phyloP scores from a whole-genome alignment of 805 yeast genomes.

The Candida maltosa region DNA sequence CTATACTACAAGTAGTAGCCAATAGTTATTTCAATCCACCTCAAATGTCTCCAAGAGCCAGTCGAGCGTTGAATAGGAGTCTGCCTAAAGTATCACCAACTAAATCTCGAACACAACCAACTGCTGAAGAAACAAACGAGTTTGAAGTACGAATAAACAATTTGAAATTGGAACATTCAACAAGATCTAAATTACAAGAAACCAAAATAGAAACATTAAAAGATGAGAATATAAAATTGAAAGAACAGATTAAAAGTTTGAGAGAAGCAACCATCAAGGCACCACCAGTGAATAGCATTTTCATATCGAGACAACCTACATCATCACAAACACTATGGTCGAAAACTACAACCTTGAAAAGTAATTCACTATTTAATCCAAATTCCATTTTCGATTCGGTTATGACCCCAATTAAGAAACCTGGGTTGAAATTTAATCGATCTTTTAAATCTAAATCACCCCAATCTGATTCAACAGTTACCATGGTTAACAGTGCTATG shows the following conservation, averaged over 20 bases:
- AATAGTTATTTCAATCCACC: too few relatives aligned
- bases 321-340: too few relatives aligned
- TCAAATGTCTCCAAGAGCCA: not conserved
- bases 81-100: not conserved
- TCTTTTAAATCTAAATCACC: too few relatives aligned
- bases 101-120: not conserved
- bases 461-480: not conserved
- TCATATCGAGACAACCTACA: too few relatives aligned
- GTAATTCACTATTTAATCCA: too few relatives aligned
- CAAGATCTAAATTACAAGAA: constrained; percentile 33
- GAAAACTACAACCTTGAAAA: too few relatives aligned
- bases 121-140: constrained; percentile 10
- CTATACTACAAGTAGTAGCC: constrained; percentile 10
- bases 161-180: constrained; percentile 36
- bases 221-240: constrained; percentile 24
- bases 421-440: too few relatives aligned
- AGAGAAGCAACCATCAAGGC: constrained; percentile 2
- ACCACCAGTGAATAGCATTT: too few relatives aligned
- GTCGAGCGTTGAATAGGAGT: not conserved
- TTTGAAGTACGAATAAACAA: constrained; percentile 32
- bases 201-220: constrained; percentile 30
- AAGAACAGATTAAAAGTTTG: constrained; percentile 16
- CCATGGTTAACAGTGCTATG: too few relatives aligned
- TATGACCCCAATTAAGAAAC: constrained; percentile 1
- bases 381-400: not conserved